Evolutionary conservation across 1,284 basidiomycete species (phyloP), one percentile per base, ranked within the genome.

Genomic region (Neonothopanus nambi): DNA sequence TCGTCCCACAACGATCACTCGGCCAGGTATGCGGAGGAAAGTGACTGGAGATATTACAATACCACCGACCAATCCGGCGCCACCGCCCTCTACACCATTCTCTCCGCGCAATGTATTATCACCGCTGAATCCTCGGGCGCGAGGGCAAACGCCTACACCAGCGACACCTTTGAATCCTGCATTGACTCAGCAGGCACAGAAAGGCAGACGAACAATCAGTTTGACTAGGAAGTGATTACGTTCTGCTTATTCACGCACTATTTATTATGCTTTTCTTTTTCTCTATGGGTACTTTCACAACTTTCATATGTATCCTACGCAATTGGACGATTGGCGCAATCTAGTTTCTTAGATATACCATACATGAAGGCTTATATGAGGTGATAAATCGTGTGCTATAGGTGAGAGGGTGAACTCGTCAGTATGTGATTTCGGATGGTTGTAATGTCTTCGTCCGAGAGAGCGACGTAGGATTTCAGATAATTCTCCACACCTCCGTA

Each of bases 401-500:
- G 46, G 26, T 48, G 52, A 48, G 67, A 59, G 47, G 48, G 57
- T 42, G 58, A 59, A 40, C 70, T 58, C 36, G 75, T 66, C 20
- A 86, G 70, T 48, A 90, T 66, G 63, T 89, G 85, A n/a, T 68
- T 73, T 57, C 78, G 79, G 54, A 91, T 84, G 8, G 60, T 74
- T 18, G 63, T 61, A 57, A 91, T 77, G 59, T 91, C 88, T 8
- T 78, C 78, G 51, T 82, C 78, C 9, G 77, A 75, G 35, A 91
- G 73, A 7, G 71, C 73, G 23, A 79, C 71, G 58, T 78, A 78
- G 24, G 72, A 64, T 66, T 76, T 79, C n/a, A 81, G 62, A 58
- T 91, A 91, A 43, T 63, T 70, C 58, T 87, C 82, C 2, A 76
- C 82, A n/a, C 88, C 87, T 0, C 81, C 80, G 59, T 89, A 91